Evolutionary conservation across 139 green algal species (phyloP), one percentile per base, ranked within the genome.

Genomic region (Chlamydomonas eustigma): DNA sequence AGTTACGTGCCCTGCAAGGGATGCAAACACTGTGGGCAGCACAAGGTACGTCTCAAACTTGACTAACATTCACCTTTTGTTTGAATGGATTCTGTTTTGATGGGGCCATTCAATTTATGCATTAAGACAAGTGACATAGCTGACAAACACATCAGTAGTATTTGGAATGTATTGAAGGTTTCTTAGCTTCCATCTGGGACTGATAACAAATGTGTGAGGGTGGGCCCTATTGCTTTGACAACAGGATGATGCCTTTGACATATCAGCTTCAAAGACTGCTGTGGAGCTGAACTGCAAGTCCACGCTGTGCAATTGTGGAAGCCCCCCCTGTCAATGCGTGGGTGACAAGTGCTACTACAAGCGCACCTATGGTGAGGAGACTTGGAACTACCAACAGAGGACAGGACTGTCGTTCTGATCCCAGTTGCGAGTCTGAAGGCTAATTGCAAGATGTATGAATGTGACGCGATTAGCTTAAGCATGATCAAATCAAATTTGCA

Each of bases 1-100:
- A 97, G 91, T 0, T 98, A 98, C 84, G 88, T 98, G 22, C 92
- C 94, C 0, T 98, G 94, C 81, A 74, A 82, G 18, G 83, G 70
- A 30, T 98, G 76, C 65, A 67, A 38, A 4, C 71, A 76, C 71
- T 76, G 71, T 37, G 71, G 71, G 18, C 66, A 67, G 44, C 71
- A 76, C 34, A 64, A 75, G 37, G 68, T 22, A 4, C 4, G 58
- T 68, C n/a, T 6, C 58, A 68, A 5, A 5, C 58, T 74, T 58
- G 44, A n/a, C n/a, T n/a, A n/a, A n/a, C n/a, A n/a, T n/a, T n/a
- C n/a, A n/a, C n/a, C n/a, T n/a, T n/a, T n/a, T n/a, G n/a, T n/a
- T n/a, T n/a, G n/a, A n/a, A n/a, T n/a, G n/a, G n/a, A n/a, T n/a
- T n/a, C n/a, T n/a, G n/a, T n/a, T n/a, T n/a, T n/a, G n/a, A n/a